phyloP scores from a whole-genome alignment of 2,329 filamentous ascomycete genomes.

The Ilyonectria mors-panacis region DNA sequence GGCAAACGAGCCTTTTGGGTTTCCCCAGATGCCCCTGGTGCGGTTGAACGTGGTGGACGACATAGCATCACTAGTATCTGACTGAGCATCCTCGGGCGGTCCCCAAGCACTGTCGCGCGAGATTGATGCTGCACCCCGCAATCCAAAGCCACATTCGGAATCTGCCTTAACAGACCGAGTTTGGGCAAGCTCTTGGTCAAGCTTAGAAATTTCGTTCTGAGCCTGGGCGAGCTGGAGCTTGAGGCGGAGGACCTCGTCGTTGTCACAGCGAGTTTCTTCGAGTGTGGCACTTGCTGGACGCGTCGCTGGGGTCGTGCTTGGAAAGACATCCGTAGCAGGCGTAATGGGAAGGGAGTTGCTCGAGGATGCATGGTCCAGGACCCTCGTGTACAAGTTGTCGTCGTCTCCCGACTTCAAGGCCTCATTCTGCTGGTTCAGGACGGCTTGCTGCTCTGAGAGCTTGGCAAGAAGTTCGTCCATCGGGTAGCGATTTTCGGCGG shows the following conservation, averaged over 20 bases:
- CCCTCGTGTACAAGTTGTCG: conserved; percentile 51
- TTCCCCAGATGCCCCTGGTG: conserved; percentile 70
- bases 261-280: conserved; percentile 58
- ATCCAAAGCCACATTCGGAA: conserved; percentile 43
- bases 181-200: conserved; percentile 80
- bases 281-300: conserved; percentile 67
- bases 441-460: conserved; percentile 78
- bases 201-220: conserved; percentile 77
- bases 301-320: conserved; percentile 63
- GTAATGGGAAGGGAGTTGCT: conserved; percentile 75
- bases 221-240: conserved; percentile 81
- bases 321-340: conserved; percentile 70
- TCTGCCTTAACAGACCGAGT: conserved; percentile 73
- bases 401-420: conserved; percentile 62
- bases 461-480: conserved; percentile 83
- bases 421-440: conserved; percentile 72
- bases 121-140: conserved; percentile 38
- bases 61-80: conserved; percentile 70
- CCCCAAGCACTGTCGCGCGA: conserved; percentile 66
- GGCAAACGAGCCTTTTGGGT: conserved; percentile 59
- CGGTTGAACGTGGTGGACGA: conserved; percentile 68
- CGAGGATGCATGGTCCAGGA: conserved; percentile 64
- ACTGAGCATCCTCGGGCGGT: conserved; percentile 67
- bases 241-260: conserved; percentile 76
- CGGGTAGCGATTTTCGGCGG: conserved; percentile 60